Evolutionary conservation across 176 grass and related monocot species (phyloP).

Genomic region (Oryza australiensis): DNA sequence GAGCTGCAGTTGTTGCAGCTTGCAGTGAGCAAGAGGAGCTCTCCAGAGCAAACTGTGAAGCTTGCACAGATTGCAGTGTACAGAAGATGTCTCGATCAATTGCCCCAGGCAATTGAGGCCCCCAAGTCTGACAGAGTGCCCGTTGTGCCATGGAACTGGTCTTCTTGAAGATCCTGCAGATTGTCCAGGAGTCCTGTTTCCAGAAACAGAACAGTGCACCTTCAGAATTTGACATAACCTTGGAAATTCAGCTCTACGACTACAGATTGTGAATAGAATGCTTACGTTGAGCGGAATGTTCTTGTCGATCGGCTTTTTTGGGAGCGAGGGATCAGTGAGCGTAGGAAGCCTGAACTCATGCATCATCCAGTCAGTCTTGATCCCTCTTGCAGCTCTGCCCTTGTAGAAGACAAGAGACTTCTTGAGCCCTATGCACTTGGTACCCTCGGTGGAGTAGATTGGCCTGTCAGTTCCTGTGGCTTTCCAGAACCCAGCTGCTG

Average conservation of each 20-base stretch:
- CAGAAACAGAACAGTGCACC: background rate
- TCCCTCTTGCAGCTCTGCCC: slow-evolving; percentile 86
- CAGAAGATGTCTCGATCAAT: slow-evolving; percentile 49
- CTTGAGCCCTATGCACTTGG: slow-evolving; percentile 94
- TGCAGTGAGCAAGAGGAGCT: slow-evolving; percentile 50
- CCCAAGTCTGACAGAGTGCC: slow-evolving; percentile 62
- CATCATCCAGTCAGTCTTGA: slow-evolving; percentile 99
- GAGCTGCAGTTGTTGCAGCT: slow-evolving; percentile 41
- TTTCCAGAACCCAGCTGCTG: slow-evolving; percentile 92
- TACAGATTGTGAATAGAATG: background rate
- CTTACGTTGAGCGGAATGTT: slow-evolving; percentile 88
- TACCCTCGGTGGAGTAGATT: slow-evolving; percentile 80
- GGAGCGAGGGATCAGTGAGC: slow-evolving; percentile 53
- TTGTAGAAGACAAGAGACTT: slow-evolving; percentile 98
- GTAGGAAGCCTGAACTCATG: slow-evolving; percentile 97
- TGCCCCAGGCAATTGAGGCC: slow-evolving; percentile 40
- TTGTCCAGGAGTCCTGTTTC: slow-evolving; percentile 92
- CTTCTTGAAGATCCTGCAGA: slow-evolving; percentile 97
- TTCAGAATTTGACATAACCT: slow-evolving; percentile 18
- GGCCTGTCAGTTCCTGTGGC: slow-evolving; percentile 97
- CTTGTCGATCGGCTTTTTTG: slow-evolving; percentile 67
- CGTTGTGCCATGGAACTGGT: slow-evolving; percentile 80
- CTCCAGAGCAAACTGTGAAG: slow-evolving; percentile 52
- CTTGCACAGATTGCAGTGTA: slow-evolving; percentile 33
- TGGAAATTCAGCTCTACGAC: slow-evolving; percentile 26